phyloP scores from a whole-genome alignment of 1,139 yeast genomes.

The Hanseniaspora uvarum region DNA sequence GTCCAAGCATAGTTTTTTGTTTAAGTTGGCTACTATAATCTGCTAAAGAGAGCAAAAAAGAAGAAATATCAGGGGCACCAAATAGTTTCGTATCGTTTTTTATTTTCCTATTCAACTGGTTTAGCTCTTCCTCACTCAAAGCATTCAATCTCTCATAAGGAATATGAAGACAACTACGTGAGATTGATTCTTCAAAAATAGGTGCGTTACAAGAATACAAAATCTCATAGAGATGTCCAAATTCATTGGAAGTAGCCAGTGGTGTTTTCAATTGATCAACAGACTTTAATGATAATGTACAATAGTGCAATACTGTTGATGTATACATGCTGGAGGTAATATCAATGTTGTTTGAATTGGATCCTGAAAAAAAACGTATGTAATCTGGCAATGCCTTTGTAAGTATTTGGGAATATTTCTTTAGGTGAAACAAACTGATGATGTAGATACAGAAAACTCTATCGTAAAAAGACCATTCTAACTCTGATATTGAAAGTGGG shows the following conservation, averaged over 20 bases:
- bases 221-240: background rate
- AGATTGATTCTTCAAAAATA: background rate
- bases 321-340: background rate
- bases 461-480: slow-evolving; percentile 1
- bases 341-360: background rate
- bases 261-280: background rate
- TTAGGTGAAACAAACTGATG: background rate
- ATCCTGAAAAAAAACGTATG: background rate
- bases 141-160: background rate
- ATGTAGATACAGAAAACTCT: background rate
- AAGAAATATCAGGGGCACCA: background rate
- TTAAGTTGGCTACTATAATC: background rate
- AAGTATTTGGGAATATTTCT: background rate
- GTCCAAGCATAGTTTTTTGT: background rate
- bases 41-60: background rate
- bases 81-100: background rate
- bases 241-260: background rate
- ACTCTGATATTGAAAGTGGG: background rate
- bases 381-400: background rate
- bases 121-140: background rate
- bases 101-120: background rate
- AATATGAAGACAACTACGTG: background rate
- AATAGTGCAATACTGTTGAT: background rate
- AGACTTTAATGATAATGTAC: background rate
- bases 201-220: background rate